These are phyloP conservation scores for Clonostachys sp. DNA, from an alignment of 2,329 filamentous ascomycete genomes.

Conservation along the genomic window DNA sequence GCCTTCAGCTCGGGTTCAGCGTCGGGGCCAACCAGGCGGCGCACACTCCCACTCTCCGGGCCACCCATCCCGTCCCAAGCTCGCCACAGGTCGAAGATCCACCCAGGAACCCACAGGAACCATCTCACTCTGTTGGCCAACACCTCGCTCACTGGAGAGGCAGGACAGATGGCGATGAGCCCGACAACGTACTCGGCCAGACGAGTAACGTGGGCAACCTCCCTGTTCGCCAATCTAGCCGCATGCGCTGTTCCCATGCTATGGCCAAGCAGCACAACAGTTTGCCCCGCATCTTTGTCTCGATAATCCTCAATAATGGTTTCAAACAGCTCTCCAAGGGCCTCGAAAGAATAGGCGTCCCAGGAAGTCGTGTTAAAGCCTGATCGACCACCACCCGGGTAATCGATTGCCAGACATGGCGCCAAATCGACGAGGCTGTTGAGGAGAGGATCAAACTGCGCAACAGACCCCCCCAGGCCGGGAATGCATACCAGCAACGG, in stretches of 20 bases:
- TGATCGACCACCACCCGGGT: slow-evolving; percentile 86
- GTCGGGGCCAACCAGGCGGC: slow-evolving; percentile 66
- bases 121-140: slow-evolving; percentile 37
- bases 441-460: slow-evolving; percentile 80
- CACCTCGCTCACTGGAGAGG: slow-evolving; percentile 55
- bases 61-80: slow-evolving; percentile 78
- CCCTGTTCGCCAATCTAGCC: slow-evolving; percentile 57
- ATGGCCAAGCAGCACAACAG: slow-evolving; percentile 78
- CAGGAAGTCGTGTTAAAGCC: slow-evolving; percentile 65
- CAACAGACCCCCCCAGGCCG: slow-evolving; percentile 85
- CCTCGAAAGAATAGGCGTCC: slow-evolving; percentile 75
- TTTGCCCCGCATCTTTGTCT: slow-evolving; percentile 59
- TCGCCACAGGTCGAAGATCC: slow-evolving; percentile 73
- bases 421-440: slow-evolving; percentile 78
- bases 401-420: slow-evolving; percentile 76
- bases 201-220: slow-evolving; percentile 35
- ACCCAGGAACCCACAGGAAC: slow-evolving; percentile 64
- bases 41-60: slow-evolving; percentile 70
- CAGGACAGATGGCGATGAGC: slow-evolving; percentile 77
- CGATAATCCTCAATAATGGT: slow-evolving; percentile 70
- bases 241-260: slow-evolving; percentile 84
- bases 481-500: slow-evolving; percentile 90
- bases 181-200: slow-evolving; percentile 66
- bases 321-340: slow-evolving; percentile 71
- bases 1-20: slow-evolving; percentile 62